A percentile compares a stretch with the other conserved stretches of the same genome.
Conservation (phyloP, 768 basidiomycete genomes). For the Chiua virens region DNA sequence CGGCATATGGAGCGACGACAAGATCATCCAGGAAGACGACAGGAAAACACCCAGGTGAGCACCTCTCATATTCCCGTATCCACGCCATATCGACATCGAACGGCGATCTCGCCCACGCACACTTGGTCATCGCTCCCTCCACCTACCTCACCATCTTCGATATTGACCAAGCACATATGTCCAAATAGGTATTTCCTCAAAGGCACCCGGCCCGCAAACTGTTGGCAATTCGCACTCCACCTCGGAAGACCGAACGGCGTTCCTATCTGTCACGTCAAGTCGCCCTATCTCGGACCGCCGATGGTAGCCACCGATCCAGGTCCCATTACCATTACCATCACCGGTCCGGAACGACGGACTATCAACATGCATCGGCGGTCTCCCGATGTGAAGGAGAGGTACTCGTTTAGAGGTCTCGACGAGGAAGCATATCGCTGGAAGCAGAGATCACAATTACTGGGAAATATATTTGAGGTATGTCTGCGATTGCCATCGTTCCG, state of each 20-base stretch:
- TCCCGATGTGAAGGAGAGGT: not conserved
- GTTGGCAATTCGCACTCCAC: slow-evolving; percentile 26
- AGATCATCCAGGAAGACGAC: slow-evolving; percentile 28
- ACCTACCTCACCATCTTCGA: no score
- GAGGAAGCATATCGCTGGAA: slow-evolving; percentile 27
- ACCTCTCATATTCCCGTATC: no score
- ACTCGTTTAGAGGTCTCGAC: slow-evolving; percentile 26
- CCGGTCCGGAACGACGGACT: not conserved
- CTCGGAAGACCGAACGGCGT: slow-evolving; percentile 17
- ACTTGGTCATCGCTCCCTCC: no score
- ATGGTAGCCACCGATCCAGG: slow-evolving; percentile 9
- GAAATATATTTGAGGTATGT: slow-evolving; percentile 25
- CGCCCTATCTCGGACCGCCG: slow-evolving; percentile 29
- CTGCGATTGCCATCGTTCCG: no score
- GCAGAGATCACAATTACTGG: slow-evolving; percentile 8
- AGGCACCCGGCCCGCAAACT: slow-evolving; percentile 11
- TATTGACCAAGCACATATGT: not conserved
- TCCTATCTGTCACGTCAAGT: slow-evolving; percentile 25
- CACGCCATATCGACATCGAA: no score
- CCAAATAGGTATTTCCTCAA: slow-evolving; percentile 26
- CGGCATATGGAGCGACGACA: slow-evolving; percentile 29
- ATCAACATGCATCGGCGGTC: slow-evolving; percentile 11
- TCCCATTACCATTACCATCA: slow-evolving; percentile 20
- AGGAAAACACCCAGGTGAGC: slow-evolving; percentile 25
- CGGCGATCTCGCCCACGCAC: not conserved